A percentile compares a stretch with the other conserved stretches of the same genome.
phyloP scores from a whole-genome alignment of 371 early-diverging fungal genomes.

The Mortierella sp. region DNA sequence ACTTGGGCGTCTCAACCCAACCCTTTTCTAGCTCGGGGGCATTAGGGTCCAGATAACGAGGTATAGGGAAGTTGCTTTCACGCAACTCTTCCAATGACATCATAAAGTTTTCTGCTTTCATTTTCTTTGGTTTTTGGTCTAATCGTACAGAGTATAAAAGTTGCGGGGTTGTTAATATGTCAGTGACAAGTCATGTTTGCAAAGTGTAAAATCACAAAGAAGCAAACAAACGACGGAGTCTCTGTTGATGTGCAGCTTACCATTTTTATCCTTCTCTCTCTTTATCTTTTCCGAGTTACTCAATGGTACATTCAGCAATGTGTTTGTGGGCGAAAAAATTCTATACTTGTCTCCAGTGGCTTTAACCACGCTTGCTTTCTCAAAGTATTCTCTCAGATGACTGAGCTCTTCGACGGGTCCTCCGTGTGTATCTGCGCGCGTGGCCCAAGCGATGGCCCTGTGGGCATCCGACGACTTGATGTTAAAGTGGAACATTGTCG shows the following conservation, averaged over 20 bases:
- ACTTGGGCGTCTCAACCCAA: constrained; percentile 66
- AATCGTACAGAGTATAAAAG: background rate
- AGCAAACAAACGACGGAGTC: background rate
- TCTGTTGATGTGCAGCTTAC: constrained; percentile 16
- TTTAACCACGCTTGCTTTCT: constrained; percentile 28
- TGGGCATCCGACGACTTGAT: constrained; percentile 24
- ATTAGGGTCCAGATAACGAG: constrained; percentile 55
- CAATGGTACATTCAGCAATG: constrained; percentile 45
- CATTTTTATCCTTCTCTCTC: constrained; percentile 39
- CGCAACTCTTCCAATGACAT: constrained; percentile 64
- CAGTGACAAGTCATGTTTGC: background rate
- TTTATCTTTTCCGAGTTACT: constrained; percentile 48
- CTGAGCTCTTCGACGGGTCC: constrained; percentile 31
- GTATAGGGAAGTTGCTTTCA: constrained; percentile 66
- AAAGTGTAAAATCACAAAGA: background rate
- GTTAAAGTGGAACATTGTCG: constrained; percentile 38
- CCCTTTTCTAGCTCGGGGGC: constrained; percentile 54
- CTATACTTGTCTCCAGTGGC: constrained; percentile 42
- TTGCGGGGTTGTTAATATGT: too few relatives aligned
- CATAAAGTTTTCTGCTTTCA: constrained; percentile 64
- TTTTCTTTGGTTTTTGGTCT: constrained; percentile 28
- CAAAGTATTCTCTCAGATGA: constrained; percentile 19
- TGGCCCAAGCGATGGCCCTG: constrained; percentile 20
- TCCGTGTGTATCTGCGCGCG: constrained; percentile 13
- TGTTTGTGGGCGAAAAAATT: constrained; percentile 46